Base-by-base conservation (phyloP, 106 monocot species). In the Apostasia ramifera region DNA sequence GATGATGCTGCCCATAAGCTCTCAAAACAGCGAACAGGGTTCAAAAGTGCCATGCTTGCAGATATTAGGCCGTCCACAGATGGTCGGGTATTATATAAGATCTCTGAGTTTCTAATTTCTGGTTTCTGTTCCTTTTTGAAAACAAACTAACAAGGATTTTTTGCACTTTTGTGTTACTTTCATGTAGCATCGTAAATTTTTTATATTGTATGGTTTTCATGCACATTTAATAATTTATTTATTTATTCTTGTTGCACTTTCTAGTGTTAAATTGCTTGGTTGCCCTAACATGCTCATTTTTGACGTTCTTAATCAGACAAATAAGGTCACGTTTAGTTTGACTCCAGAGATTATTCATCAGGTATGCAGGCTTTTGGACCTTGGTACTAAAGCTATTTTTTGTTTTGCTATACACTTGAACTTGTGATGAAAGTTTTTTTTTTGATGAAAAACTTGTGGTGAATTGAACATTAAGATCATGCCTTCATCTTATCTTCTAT, bases 291-390 rank as follows among this genome's bases (percentile, higher is more conserved):
- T 52, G 78, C 74, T 78, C 39, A 45, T 73, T 71, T 1, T n/a
- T 75, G 37, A 2, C 58, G 66, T 77, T 73, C 42, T n/a, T 74
- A 67, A 73, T 55, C 97, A 98, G 97, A 85, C 87, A n/a, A 98
- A 98, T 76, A 98, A 98, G 72, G 92, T 98, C 66, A 92, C 85
- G 38, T 98, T 98, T 74, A 98, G 73, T 76, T 78, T 98, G 75
- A 92, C 92, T n/a, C 79, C 89, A 9, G 97, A 98, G 85, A 92
- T 90, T 15, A 98, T 98, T 73, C 90, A 92, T 73, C 90, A 98
- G 89, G 97, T 98, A 92, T 65, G 57, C 53, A 40, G 2, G 60
- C 39, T 26, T 51, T 43, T 43, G 5, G 0, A 14, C 48, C 48
- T 5, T 65, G 14, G 3, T 45, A 45, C 12, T 12, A 12, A 26